A percentile compares a stretch with the other conserved stretches of the same genome.
These are phyloP conservation scores for Cylindrodendrum hubeiense DNA, from an alignment of 2,329 filamentous ascomycete species.

Conservation along the genomic window DNA sequence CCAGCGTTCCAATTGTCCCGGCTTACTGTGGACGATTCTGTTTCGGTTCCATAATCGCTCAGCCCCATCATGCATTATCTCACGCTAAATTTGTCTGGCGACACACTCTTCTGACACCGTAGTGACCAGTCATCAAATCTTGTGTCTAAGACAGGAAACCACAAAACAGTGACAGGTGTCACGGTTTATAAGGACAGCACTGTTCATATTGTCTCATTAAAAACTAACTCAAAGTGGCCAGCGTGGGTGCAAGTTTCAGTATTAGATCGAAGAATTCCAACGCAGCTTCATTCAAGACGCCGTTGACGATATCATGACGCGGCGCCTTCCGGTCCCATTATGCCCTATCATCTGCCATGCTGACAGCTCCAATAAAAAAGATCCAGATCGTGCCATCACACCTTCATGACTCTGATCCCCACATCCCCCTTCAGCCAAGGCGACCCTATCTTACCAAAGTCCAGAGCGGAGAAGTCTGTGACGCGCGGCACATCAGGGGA, in stretches of 20 bases:
- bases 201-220: too few relatives aligned
- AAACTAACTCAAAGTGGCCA: too few relatives aligned
- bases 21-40: slow-evolving; percentile 4
- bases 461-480: slow-evolving; percentile 13
- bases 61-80: not conserved
- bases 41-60: not conserved
- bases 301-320: not conserved
- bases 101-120: not conserved
- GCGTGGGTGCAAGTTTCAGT: too few relatives aligned
- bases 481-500: not conserved
- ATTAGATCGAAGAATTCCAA: too few relatives aligned
- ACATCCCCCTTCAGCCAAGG: slow-evolving; percentile 23
- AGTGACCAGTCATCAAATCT: not conserved
- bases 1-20: too few relatives aligned
- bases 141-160: not conserved
- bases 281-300: too few relatives aligned
- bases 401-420: slow-evolving; percentile 11
- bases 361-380: not conserved
- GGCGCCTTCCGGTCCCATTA: not conserved
- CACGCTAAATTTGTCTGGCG: not conserved
- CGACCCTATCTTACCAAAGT: slow-evolving; percentile 24
- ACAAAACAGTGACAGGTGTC: too few relatives aligned
- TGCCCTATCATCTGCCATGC: not conserved
- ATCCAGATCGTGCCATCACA: not conserved
- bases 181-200: too few relatives aligned